Conservation (phyloP, 805 yeast species). For the Kazachstania africana region DNA sequence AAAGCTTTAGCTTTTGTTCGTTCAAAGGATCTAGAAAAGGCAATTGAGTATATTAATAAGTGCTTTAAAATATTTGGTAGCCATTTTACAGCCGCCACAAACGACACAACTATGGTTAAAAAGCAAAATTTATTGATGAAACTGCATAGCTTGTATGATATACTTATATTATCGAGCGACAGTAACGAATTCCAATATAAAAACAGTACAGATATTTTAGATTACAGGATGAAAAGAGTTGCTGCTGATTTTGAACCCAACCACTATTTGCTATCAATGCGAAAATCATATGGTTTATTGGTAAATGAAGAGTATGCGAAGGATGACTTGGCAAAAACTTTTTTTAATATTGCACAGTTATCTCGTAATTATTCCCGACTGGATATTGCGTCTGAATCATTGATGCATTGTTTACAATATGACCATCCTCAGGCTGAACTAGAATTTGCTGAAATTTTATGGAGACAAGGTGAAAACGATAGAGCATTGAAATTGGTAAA, state of each 20-base stretch:
- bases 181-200: constrained; percentile 8
- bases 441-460: constrained; percentile 70
- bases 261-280: constrained; percentile 47
- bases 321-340: constrained; percentile 35
- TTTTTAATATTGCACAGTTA: constrained; percentile 48
- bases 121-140: constrained; percentile 37
- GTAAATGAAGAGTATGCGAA: constrained; percentile 11
- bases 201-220: constrained; percentile 9
- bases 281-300: constrained; percentile 36
- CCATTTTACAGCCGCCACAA: constrained; percentile 37
- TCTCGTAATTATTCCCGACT: constrained; percentile 58
- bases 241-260: constrained; percentile 50
- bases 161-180: constrained; percentile 30
- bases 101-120: constrained; percentile 40
- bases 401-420: constrained; percentile 36
- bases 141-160: constrained; percentile 52
- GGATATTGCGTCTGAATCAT: constrained; percentile 60
- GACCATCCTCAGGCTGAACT: constrained; percentile 39
- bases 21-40: constrained; percentile 23
- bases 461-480: constrained; percentile 83
- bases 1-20: constrained; percentile 41
- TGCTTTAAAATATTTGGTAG: constrained; percentile 52
- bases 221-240: constrained; percentile 19
- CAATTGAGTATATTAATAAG: constrained; percentile 32
- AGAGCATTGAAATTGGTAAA: constrained; percentile 63